Base-by-base conservation (phyloP, 768 basidiomycete genomes). In the Boletales sp. region DNA sequence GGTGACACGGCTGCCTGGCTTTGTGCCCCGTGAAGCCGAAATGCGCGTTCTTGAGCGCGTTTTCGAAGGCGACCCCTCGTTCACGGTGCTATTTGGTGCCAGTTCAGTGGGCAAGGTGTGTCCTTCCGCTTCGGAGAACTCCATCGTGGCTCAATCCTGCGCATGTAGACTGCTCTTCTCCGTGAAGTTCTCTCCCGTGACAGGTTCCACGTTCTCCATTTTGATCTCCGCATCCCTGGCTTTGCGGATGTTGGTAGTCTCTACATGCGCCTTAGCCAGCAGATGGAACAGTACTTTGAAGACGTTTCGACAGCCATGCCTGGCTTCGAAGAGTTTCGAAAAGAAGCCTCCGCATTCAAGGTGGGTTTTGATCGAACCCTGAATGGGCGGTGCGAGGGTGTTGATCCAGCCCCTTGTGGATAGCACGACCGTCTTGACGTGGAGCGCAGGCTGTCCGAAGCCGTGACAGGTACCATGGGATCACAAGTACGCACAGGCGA, bases 271-370 rank as follows among this genome's bases (percentile, higher is more conserved):
- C 74, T 93, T 10, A 86, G 85, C 56, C 79, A 81, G 38, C 88
- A 90, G 63, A 87, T 91, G 82, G 87, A 90, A 56, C 79, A 80
- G 31, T 92, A 84, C 61, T 92, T 90, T 51, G 82, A 83, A 57
- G 75, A 75, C 41, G 76, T 92, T 15, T 77, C 83, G 1, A 73
- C 71, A 13, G 70, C 70, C 42, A 71, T 78, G 62, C 75, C 76
- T 17, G 89, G 90, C 0, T 85, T 83, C 52, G 78, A 84, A 21
- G 82, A 78, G 17, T 90, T 90, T 54, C 81, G 84, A 67, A 86
- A 73, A 62, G 88, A 89, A 55, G 81, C 81, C 0, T 86, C 80
- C 80, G 77, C 79, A 31, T 92, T 92, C 78, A 92, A 87, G 77
- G 88, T 86, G 48, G 39, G 17, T 44, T 43, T n/a, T 32, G 2